These are phyloP conservation scores for Mortierella sp. DNA, from an alignment of 371 early-diverging fungal species.

Conservation along the genomic window DNA sequence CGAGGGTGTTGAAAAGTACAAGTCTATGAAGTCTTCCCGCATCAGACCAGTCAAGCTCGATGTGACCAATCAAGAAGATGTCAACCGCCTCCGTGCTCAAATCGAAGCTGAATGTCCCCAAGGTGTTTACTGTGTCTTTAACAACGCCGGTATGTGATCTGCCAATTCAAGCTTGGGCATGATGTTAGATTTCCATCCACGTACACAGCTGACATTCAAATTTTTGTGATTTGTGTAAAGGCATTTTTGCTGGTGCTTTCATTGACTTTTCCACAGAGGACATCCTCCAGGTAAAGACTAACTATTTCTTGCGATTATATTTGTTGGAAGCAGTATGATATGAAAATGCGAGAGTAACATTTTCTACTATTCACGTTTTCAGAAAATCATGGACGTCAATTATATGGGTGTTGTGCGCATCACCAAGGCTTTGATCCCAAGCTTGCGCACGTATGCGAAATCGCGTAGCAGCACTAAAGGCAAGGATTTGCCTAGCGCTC, in stretches of 20 bases:
- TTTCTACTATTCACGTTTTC: not conserved
- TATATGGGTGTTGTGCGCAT: conserved; percentile 59
- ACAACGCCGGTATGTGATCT: conserved; percentile 53
- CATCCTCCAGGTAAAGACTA: conserved; percentile 40
- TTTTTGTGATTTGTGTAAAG: conserved; percentile 4
- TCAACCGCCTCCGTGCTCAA: conserved; percentile 44
- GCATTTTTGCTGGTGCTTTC: conserved; percentile 49
- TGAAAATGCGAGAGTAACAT: too few relatives aligned
- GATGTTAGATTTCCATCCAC: not conserved
- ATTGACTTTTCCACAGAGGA: conserved; percentile 46
- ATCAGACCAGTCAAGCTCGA: conserved; percentile 42
- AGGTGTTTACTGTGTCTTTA: conserved; percentile 52
- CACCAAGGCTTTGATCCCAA: conserved; percentile 54
- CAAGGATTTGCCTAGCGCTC: conserved; percentile 47
- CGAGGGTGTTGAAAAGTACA: conserved; percentile 35
- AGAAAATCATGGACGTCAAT: conserved; percentile 61
- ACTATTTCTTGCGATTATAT: too few relatives aligned
- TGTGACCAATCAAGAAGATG: conserved; percentile 56
- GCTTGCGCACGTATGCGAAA: conserved; percentile 50
- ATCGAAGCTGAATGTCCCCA: conserved; percentile 53
- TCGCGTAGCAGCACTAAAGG: conserved; percentile 43
- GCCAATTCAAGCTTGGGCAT: too few relatives aligned
- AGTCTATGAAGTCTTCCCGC: conserved; percentile 40
- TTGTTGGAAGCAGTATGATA: too few relatives aligned
- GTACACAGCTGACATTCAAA: not conserved